These are phyloP conservation scores for Cronartium ribicola DNA, from an alignment of 1,284 basidiomycete genomes.

Conservation along the genomic window DNA sequence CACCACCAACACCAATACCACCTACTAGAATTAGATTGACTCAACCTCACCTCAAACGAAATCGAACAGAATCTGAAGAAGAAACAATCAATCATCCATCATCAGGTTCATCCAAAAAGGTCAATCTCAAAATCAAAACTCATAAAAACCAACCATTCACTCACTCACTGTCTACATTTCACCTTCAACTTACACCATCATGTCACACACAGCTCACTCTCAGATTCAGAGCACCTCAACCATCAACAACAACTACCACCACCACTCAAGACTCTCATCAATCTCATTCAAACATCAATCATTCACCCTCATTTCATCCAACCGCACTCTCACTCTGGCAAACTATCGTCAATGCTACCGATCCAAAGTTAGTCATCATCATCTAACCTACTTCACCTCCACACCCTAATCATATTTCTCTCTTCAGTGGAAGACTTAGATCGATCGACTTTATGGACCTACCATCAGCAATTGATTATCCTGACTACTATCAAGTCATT, in stretches of 20 bases:
- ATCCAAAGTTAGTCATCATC: constrained; percentile 12
- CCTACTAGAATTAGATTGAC: neutral
- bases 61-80: neutral
- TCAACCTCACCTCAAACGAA: neutral
- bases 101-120: neutral
- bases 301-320: neutral
- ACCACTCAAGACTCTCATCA: neutral
- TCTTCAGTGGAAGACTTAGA: constrained; percentile 17
- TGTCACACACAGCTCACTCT: neutral
- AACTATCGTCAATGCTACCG: constrained; percentile 34
- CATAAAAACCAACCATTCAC: no score
- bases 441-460: constrained; percentile 34
- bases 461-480: constrained; percentile 27
- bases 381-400: neutral
- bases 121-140: neutral
- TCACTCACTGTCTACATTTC: no score
- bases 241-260: neutral
- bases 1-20: neutral
- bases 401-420: neutral
- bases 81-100: neutral
- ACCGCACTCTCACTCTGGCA: constrained; percentile 13
- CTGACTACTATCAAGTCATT: constrained; percentile 37
- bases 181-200: neutral
- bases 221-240: neutral
- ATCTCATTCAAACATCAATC: no score